Evolutionary conservation across 1,284 basidiomycete species (phyloP), one percentile per base, ranked within the genome.

Genomic region (Phellinidium pouzarii): DNA sequence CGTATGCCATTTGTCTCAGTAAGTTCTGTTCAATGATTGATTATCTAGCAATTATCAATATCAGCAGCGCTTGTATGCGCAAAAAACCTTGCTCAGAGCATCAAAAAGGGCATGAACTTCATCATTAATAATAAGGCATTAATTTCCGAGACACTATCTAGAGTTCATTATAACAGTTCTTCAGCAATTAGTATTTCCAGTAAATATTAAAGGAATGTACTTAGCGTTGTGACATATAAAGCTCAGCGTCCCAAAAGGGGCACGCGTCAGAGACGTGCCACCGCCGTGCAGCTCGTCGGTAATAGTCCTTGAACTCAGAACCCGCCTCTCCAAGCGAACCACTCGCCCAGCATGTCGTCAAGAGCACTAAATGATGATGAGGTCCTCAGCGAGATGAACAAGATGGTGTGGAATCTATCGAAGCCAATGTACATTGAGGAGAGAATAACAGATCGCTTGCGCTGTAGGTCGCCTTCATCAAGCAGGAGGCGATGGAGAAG

Each of bases 361-460:
- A 72, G 84, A 60, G 83, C 93, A 20, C 76, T 97, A 60, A 95
- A 94, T 67, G 95, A 98, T 66, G 93, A 95, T 64, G 94, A 98
- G 73, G 94, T 98, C 36, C 77, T 94, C 66, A 88, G 75, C 63
- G 94, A 98, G 79, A 93, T 97, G 91, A 96, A 94, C 77, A 98
- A 98, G 84, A 97, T 98, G 94, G 94, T 93, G 48, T 53, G 77
- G 25, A 43, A 20, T 34, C 38, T 46, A 49, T 14, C n/a, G n/a
- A 36, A 36, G 25, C 51, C 38, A 27, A 29, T 29, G 29, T 50
- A n/a, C 19, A 36, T 37, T 29, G 11, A 31, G 11, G 29, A 31
- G 11, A 31, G 29, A 11, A 5, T 31, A 7, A 34, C 3, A 14
- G 6, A 8, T 14, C 14, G 31, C 9, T 34, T 34, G 31, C 14